Base-by-base conservation (phyloP, 306 rosid species). In the Rosa persica region DNA sequence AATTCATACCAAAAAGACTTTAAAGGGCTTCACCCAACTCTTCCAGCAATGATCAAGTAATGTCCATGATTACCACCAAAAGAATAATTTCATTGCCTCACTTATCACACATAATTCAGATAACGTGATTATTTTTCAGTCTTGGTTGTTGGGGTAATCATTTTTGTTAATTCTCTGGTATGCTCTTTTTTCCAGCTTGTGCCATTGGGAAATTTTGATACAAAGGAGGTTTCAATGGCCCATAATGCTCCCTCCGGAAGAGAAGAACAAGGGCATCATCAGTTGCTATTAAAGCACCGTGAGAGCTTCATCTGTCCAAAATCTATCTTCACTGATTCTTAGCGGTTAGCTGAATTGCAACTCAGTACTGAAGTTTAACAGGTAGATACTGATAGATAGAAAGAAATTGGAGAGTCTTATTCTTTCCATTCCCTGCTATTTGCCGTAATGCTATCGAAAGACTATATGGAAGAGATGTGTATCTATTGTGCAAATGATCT, bases 1-100 rank as follows among this genome's bases (percentile, higher is more conserved):
- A 74, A 69, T 82, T 91, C 23, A 13, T n/a, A 76, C 69, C 80
- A 11, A 92, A 92, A 85, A 85, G 91, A 85, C 77, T 76, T 80
- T 90, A 82, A 89, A 84, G 75, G 52, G 69, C 83, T 82, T 38
- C 78, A 68, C 84, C 85, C 43, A 85, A 79, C 39, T 68, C 76
- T 82, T 82, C 84, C 54, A 57, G 67, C 81, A 81, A 69, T 27
- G 86, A 82, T 81, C 88, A 90, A 67, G 97, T 94, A 84, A 77
- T 76, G 67, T 47, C 64, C 82, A 52, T 30, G 39, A 27, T 55
- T 39, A 55, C 19, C 79, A 23, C 40, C 42, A 38, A 52, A 70
- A 8, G 6, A n/a, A 10, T 22, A 34, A 36, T 75, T 65, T 36
- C 25, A 48, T 22, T 66, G 57, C 72, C 36, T 70, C 68, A 55